phyloP scores from a whole-genome alignment of 257 asterid species.

The Osmanthus fragrans region DNA sequence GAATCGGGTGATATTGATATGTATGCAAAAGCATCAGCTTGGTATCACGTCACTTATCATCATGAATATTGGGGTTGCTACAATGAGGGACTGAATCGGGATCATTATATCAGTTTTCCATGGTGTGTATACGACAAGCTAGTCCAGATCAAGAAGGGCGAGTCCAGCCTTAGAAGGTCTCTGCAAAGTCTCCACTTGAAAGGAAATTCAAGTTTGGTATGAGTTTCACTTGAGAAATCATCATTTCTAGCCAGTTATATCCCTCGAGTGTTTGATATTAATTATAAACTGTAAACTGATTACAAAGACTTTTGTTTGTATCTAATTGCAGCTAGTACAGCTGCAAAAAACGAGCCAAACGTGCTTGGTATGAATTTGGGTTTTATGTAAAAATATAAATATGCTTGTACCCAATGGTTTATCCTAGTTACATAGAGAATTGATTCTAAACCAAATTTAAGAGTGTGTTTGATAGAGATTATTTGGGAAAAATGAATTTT shows the following conservation, averaged over 20 bases:
- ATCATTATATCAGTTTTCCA: constrained; percentile 75
- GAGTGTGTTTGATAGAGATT: too few species aligned
- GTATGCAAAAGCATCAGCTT: constrained; percentile 81
- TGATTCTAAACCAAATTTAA: not conserved
- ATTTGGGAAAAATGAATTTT: too few species aligned
- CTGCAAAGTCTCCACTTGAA: constrained; percentile 23
- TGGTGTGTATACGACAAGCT: constrained; percentile 85
- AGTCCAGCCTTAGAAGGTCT: constrained; percentile 14
- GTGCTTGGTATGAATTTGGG: not conserved
- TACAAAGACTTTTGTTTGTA: not conserved
- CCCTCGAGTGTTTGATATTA: not conserved
- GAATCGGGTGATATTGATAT: constrained; percentile 43
- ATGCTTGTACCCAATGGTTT: not conserved
- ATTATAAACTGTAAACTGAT: not conserved
- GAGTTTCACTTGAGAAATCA: constrained; percentile 25
- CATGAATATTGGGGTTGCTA: constrained; percentile 60
- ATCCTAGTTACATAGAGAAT: not conserved
- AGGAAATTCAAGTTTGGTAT: constrained; percentile 18
- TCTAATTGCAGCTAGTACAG: not conserved
- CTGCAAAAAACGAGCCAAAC: not conserved
- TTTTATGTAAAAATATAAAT: not conserved
- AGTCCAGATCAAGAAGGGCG: constrained; percentile 57
- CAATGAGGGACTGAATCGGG: constrained; percentile 57
- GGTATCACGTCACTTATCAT: constrained; percentile 86
- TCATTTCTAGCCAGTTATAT: not conserved